Percentiles rank a stretch among this genome's conserved stretches.
phyloP scores from a whole-genome alignment of 2,329 filamentous ascomycete genomes.

The Purpureocillium takamizusanense region DNA sequence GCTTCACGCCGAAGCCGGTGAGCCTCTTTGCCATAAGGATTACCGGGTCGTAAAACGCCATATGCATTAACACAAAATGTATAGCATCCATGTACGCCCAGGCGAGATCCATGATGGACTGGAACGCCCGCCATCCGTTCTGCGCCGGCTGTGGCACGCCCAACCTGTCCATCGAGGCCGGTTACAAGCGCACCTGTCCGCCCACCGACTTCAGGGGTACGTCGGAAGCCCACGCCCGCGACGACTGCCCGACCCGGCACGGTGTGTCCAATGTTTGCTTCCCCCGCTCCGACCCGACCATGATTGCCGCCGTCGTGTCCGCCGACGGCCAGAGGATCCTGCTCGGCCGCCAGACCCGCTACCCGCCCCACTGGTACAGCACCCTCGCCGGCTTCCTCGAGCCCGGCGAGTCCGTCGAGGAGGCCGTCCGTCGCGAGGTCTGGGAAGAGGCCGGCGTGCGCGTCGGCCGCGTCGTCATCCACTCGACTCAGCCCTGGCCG shows the following conservation, averaged over 20 bases:
- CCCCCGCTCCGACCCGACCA: conserved; percentile 85
- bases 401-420: conserved; percentile 76
- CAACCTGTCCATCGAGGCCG: conserved; percentile 70
- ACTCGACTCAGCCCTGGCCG: conserved; percentile 81
- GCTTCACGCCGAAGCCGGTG: conserved; percentile 54
- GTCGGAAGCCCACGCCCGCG: conserved; percentile 41
- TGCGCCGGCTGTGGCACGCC: conserved; percentile 81
- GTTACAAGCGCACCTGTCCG: conserved; percentile 74
- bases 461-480: conserved; percentile 69
- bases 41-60: no score
- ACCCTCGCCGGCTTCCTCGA: conserved; percentile 84
- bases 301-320: conserved; percentile 89
- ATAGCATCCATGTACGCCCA: conserved; percentile 88
- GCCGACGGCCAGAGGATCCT: conserved; percentile 68
- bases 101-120: conserved; percentile 80
- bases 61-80: no score
- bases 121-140: conserved; percentile 88
- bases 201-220: conserved; percentile 52
- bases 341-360: conserved; percentile 77
- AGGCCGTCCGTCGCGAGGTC: conserved; percentile 73
- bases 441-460: conserved; percentile 78
- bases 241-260: conserved; percentile 69
- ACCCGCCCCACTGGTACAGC: conserved; percentile 77
- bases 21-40: no score
- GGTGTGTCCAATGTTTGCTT: conserved; percentile 88